These are phyloP conservation scores for Phellopilus nigrolimitatus DNA, from an alignment of 1,284 basidiomycete species.

Conservation along the genomic window DNA sequence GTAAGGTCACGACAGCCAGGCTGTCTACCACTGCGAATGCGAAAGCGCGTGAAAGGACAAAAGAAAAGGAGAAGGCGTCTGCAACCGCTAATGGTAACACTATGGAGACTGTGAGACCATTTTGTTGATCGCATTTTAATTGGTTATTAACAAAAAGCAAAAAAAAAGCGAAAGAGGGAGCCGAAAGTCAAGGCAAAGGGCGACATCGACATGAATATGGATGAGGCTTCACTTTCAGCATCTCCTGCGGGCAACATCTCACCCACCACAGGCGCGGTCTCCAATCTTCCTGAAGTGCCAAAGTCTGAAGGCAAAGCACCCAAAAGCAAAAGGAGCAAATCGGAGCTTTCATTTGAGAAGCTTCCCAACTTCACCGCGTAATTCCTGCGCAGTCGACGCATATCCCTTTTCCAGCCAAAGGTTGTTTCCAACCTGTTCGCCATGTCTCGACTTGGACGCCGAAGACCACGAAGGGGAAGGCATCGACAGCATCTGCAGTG, in stretches of 20 bases:
- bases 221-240: constrained; percentile 41
- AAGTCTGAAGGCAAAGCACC: too few species aligned
- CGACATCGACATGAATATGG: constrained; percentile 71
- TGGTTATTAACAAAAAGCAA: constrained; percentile 25
- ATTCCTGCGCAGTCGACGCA: constrained; percentile 86
- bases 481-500: too few species aligned
- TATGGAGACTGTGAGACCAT: constrained; percentile 73
- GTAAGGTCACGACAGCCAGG: constrained; percentile 88
- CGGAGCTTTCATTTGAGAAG: constrained; percentile 73
- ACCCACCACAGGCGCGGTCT: too few species aligned
- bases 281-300: too few species aligned
- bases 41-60: constrained; percentile 83
- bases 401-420: constrained; percentile 75
- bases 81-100: constrained; percentile 58
- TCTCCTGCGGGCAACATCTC: too few species aligned
- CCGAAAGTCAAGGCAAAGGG: constrained; percentile 49
- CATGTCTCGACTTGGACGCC: too few species aligned
- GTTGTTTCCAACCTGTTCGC: too few species aligned
- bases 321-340: constrained; percentile 44
- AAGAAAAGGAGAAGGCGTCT: constrained; percentile 65
- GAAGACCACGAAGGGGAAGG: too few species aligned
- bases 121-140: not conserved
- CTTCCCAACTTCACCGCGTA: constrained; percentile 90
- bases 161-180: constrained; percentile 62
- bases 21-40: constrained; percentile 93